Percentiles rank a stretch among this genome's conserved stretches.
phyloP scores from a whole-genome alignment of 371 early-diverging fungal species.

The Mortierella sp. region DNA sequence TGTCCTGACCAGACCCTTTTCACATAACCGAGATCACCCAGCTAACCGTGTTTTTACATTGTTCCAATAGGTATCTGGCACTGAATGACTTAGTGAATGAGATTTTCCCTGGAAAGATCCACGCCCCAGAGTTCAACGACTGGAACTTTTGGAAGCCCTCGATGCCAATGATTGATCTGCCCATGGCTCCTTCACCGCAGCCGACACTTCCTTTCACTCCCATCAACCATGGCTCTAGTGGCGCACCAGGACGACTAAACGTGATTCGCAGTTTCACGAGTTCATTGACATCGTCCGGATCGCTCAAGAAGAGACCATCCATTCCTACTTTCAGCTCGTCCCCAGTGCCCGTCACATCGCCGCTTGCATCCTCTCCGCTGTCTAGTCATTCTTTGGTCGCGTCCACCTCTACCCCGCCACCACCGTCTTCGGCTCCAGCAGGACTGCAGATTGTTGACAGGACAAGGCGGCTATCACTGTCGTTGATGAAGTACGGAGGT shows the following conservation, averaged over 20 bases:
- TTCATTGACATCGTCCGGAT: constrained; percentile 30
- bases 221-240: constrained; percentile 1
- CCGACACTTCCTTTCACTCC: constrained; percentile 28
- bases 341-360: not conserved
- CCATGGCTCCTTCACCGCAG: constrained; percentile 50
- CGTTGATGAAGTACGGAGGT: constrained; percentile 41
- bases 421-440: constrained; percentile 25
- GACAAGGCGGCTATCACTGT: constrained; percentile 39
- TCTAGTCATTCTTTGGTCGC: constrained; percentile 1
- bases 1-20: not conserved
- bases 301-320: constrained; percentile 36
- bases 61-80: constrained; percentile 74
- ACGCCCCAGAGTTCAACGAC: constrained; percentile 85
- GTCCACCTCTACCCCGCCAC: constrained; percentile 3
- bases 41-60: not conserved
- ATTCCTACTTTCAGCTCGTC: constrained; percentile 38
- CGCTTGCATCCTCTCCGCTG: not conserved
- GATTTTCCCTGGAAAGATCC: constrained; percentile 87
- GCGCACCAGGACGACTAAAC: constrained; percentile 32
- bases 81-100: constrained; percentile 96
- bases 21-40: not conserved
- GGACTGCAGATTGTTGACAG: constrained; percentile 37
- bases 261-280: constrained; percentile 55
- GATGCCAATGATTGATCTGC: constrained; percentile 69
- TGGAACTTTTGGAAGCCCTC: constrained; percentile 88